phyloP scores from a whole-genome alignment of 805 yeast genomes.

The Ogataea wickerhamii region DNA sequence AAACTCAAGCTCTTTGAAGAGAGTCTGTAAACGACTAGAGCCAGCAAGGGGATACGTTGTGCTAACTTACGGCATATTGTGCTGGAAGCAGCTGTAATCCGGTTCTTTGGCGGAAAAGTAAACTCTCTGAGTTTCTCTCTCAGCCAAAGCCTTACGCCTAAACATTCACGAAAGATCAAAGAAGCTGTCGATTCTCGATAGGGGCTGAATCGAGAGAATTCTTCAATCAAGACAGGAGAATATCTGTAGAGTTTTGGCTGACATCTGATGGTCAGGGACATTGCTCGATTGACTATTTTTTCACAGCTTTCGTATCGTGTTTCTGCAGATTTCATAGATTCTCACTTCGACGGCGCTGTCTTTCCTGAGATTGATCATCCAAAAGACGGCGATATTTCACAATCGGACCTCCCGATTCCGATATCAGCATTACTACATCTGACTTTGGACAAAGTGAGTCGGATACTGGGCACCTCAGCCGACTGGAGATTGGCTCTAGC shows the following conservation, averaged over 20 bases:
- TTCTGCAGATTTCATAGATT: not conserved
- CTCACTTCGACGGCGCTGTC: not conserved
- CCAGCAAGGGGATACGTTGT: too few species aligned
- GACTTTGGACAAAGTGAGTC: conserved; percentile 9
- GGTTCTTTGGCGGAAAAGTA: too few species aligned
- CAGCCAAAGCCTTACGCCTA: too few species aligned
- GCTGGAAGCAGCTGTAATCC: too few species aligned
- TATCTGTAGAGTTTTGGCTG: not conserved
- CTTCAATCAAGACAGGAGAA: too few species aligned
- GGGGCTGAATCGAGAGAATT: conserved; percentile 1
- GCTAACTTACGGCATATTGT: too few species aligned
- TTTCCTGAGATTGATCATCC: not conserved
- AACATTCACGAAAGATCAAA: not conserved
- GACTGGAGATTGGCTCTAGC: conserved; percentile 18
- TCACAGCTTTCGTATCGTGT: not conserved
- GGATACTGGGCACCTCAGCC: conserved; percentile 3
- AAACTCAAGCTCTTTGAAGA: not conserved
- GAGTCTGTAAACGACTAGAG: not conserved
- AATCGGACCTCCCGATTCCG: too few species aligned
- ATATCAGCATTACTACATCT: not conserved
- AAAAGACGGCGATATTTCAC: too few species aligned
- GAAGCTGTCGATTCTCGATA: conserved; percentile 1
- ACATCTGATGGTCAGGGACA: not conserved
- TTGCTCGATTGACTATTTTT: not conserved
- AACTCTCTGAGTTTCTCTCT: too few species aligned